A percentile compares a stretch with the other conserved stretches of the same genome.
phyloP scores from a whole-genome alignment of 495 filamentous ascomycete genomes.

The Xylaria curta region DNA sequence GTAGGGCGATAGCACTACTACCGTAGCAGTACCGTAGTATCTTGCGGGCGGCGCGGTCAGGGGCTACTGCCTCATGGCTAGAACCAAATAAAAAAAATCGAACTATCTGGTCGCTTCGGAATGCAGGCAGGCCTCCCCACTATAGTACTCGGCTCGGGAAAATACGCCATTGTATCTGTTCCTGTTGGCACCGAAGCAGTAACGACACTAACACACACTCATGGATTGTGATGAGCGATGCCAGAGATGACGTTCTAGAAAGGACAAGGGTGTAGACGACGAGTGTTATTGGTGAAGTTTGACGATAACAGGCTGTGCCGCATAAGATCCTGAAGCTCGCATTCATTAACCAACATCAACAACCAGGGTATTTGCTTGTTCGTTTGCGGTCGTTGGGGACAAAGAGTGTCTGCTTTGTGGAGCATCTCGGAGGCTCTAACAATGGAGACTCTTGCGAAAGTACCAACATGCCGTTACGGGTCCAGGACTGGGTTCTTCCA shows the following conservation, averaged over 20 bases:
- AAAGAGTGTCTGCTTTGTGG: constrained; percentile 12
- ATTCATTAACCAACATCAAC: constrained; percentile 8
- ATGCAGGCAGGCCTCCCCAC: neutral
- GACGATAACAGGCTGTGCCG: constrained; percentile 12
- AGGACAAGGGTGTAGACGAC: constrained; percentile 1
- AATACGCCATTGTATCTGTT: neutral
- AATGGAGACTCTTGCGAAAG: constrained; percentile 3
- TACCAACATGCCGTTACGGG: constrained; percentile 11
- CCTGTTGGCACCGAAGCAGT: neutral
- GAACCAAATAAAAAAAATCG: neutral
- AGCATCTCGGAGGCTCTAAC: constrained; percentile 3
- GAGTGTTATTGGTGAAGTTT: neutral
- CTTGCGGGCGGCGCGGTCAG: neutral
- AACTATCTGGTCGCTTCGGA: neutral
- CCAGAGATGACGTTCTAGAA: constrained; percentile 11
- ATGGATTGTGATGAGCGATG: neutral
- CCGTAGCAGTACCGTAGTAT: neutral
- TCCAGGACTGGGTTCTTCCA: neutral
- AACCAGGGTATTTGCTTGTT: constrained; percentile 6
- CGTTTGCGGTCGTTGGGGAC: neutral
- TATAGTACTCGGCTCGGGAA: neutral
- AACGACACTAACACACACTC: neutral
- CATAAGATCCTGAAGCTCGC: constrained; percentile 12
- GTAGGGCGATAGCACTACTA: neutral
- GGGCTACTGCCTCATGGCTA: neutral